Conservation (phyloP, 2,329 filamentous ascomycete genomes). For the Zasmidium cellare region DNA sequence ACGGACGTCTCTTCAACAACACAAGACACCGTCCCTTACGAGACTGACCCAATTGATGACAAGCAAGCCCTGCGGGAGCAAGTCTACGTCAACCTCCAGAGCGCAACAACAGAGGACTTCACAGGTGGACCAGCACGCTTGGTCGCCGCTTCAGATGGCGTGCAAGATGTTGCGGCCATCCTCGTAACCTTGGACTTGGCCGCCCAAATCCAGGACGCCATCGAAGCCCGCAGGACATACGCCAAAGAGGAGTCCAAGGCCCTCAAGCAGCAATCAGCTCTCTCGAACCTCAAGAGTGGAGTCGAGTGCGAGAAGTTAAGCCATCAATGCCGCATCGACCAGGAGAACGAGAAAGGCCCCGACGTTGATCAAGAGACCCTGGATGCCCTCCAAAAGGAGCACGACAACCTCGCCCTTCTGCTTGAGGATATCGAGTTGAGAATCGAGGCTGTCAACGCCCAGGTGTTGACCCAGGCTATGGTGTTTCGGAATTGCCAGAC, state of each 20-base stretch:
- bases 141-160: constrained; percentile 14
- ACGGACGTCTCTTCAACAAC: too few species aligned
- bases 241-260: not conserved
- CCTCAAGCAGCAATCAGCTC: not conserved
- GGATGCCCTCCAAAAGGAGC: constrained; percentile 6
- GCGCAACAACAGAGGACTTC: constrained; percentile 10
- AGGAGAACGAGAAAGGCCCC: not conserved
- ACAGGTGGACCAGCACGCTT: constrained; percentile 19
- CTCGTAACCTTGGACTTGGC: constrained; percentile 16
- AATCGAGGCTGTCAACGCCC: not conserved
- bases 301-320: constrained; percentile 6
- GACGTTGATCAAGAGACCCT: too few species aligned
- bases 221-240: not conserved
- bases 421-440: constrained; percentile 2
- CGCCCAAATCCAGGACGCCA: constrained; percentile 6
- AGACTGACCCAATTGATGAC: constrained; percentile 5
- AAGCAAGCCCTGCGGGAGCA: constrained; percentile 2
- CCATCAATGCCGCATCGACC: constrained; percentile 5
- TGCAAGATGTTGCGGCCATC: constrained; percentile 14
- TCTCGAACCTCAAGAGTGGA: constrained; percentile 4
- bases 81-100: constrained; percentile 4
- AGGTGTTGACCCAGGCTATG: not conserved
- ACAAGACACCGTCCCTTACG: too few species aligned
- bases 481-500: constrained; percentile 4
- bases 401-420: constrained; percentile 4